Percentiles rank a stretch among this genome's conserved stretches.
Conservation (phyloP, 2,329 filamentous ascomycete genomes). For the Achaetomium macrosporum region DNA sequence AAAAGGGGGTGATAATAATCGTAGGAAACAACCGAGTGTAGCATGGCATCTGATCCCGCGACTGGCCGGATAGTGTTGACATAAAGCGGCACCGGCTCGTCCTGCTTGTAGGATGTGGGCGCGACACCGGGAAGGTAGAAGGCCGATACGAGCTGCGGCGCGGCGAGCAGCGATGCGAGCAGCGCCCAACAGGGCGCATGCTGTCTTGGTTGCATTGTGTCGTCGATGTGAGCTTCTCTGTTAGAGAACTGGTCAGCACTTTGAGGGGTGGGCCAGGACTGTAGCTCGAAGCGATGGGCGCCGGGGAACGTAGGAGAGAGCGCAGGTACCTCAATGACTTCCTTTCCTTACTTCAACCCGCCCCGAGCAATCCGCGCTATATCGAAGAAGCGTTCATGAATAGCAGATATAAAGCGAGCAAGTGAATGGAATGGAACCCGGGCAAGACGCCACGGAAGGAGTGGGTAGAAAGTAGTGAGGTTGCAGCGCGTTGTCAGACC, state of each 20-base stretch:
- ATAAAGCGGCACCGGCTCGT: constrained; percentile 75
- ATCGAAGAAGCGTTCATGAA: neutral
- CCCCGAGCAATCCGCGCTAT: constrained; percentile 12
- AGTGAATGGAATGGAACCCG: neutral
- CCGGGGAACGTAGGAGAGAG: neutral
- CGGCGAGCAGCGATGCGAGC: constrained; percentile 43
- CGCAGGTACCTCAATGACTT: neutral
- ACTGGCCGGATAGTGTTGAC: constrained; percentile 92
- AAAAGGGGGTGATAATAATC: constrained; percentile 91
- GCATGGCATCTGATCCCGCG: constrained; percentile 67
- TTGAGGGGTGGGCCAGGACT: neutral
- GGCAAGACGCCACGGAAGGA: neutral
- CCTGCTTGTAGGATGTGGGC: constrained; percentile 80
- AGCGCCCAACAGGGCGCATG: constrained; percentile 45
- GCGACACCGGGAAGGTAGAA: constrained; percentile 97
- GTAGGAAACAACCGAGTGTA: constrained; percentile 90
- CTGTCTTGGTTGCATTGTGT: constrained; percentile 42
- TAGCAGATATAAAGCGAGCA: neutral
- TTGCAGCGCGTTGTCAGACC: neutral
- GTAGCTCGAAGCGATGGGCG: neutral
- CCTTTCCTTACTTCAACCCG: constrained; percentile 5
- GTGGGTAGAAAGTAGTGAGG: neutral
- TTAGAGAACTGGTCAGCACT: neutral
- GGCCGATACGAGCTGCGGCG: constrained; percentile 55
- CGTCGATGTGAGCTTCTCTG: neutral